Evolutionary conservation across 2,329 filamentous ascomycete genomes (phyloP), one percentile per base, ranked within the genome.

Genomic region (Apiospora koreana): DNA sequence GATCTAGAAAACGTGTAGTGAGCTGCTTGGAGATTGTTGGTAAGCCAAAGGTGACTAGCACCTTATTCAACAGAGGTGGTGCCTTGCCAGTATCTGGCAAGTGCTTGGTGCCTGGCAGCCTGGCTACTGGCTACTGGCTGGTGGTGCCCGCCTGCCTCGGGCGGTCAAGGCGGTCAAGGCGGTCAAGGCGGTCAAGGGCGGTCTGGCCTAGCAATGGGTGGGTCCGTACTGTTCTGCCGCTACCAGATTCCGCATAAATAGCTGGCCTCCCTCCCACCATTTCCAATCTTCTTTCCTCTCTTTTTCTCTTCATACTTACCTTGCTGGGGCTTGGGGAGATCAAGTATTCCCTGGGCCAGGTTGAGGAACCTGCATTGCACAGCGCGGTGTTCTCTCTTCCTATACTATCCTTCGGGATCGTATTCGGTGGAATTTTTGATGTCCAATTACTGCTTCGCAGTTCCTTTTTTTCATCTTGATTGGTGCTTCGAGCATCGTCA

Each of bases 361-460:
- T 73, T 73, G 80, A 80, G 79, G 78, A 79, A 80, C 81, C 83
- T 85, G 82, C 83, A 85, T 84, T 83, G 83, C 83, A 85, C 83
- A 83, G 76, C 82, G 83, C 80, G 83, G 83, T 78, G 82, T 83
- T 79, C 77, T 58, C 78, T 78, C 79, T 76, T 75, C 75, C 80
- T 84, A 80, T 78, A 83, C 83, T 84, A 82, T 80, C 82, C 82
- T 84, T 83, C 80, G 79, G 81, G 81, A 80, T 82, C 83, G 82
- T 84, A 79, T 81, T 80, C 78, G 81, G 82, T 77, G 80, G 50
- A 84, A 84, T 83, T 84, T 83, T 83, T 83, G 82, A 79, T 84
- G 76, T 79, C 68, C n/a, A 25, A 66, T 25, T 48, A 50, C 28
- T 35, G 50, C 48, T 68, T 38, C 38, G 38, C 28, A 43, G 25